phyloP scores from a whole-genome alignment of 2,329 filamentous ascomycete genomes.

The Parafenestella ontariensis region DNA sequence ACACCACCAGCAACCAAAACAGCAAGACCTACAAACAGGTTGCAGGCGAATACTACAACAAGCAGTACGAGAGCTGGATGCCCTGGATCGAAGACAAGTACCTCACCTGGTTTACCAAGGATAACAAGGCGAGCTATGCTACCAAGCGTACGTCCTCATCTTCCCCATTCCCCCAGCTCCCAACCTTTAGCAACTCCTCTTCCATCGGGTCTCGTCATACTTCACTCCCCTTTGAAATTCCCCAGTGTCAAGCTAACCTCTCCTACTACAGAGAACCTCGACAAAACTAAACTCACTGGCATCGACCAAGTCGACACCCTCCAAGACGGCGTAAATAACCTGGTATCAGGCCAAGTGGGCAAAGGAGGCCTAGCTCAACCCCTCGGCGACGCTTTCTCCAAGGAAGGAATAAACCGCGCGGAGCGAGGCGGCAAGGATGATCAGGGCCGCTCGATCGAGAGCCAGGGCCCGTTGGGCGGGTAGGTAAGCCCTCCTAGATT shows the following conservation, averaged over 20 bases:
- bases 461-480: conserved; percentile 44
- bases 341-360: conserved; percentile 69
- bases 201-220: too few relatives aligned
- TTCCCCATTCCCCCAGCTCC: background rate
- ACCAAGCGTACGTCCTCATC: conserved; percentile 64
- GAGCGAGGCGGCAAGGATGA: conserved; percentile 71
- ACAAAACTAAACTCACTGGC: conserved; percentile 74
- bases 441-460: conserved; percentile 56
- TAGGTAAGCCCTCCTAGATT: background rate
- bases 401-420: conserved; percentile 70
- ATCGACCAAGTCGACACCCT: conserved; percentile 71
- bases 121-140: conserved; percentile 77
- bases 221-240: background rate
- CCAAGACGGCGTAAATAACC: conserved; percentile 70
- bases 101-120: conserved; percentile 74
- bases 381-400: conserved; percentile 66
- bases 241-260: background rate
- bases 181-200: too few relatives aligned
- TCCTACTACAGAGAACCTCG: conserved; percentile 64
- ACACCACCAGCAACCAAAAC: conserved; percentile 10
- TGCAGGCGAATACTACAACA: conserved; percentile 65
- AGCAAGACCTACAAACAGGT: conserved; percentile 41
- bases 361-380: conserved; percentile 72
- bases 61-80: conserved; percentile 77
- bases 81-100: conserved; percentile 79